Conservation (phyloP, 2,329 filamentous ascomycete genomes). For the Ceratocystis colombiana region DNA sequence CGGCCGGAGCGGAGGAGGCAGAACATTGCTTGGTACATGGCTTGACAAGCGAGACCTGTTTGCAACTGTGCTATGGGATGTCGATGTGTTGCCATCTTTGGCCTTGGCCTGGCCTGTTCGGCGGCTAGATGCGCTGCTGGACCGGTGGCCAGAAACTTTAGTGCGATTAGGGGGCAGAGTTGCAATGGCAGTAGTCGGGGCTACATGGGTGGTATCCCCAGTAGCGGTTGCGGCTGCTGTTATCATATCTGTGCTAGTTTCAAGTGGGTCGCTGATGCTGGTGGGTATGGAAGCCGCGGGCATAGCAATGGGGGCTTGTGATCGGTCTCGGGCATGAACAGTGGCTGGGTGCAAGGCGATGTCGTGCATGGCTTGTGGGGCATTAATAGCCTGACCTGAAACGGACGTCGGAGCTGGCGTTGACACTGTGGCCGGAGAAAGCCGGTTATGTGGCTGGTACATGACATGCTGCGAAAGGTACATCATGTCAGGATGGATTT, state of each 20-base stretch:
- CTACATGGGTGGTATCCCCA: not conserved
- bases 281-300: not conserved
- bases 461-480: conserved; percentile 21
- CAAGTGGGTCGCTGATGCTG: not conserved
- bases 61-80: not conserved
- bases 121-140: conserved; percentile 2
- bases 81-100: conserved; percentile 13
- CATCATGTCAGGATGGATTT: conserved; percentile 20
- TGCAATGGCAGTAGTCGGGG: not conserved
- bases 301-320: conserved; percentile 10
- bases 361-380: not conserved
- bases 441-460: conserved; percentile 18
- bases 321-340: conserved; percentile 3
- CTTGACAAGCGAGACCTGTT: conserved; percentile 14
- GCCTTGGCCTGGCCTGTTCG: conserved; percentile 19
- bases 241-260: not conserved
- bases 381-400: not conserved
- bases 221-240: not conserved
- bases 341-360: conserved; percentile 1
- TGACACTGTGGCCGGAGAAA: conserved; percentile 10
- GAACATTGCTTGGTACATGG: conserved; percentile 17
- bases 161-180: not conserved
- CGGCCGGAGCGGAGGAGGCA: conserved; percentile 21
- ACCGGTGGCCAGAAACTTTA: not conserved
- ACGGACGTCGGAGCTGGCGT: not conserved